These are phyloP conservation scores for Picocystis sp. DNA, from an alignment of 163 green algal genomes.

Conservation along the genomic window DNA sequence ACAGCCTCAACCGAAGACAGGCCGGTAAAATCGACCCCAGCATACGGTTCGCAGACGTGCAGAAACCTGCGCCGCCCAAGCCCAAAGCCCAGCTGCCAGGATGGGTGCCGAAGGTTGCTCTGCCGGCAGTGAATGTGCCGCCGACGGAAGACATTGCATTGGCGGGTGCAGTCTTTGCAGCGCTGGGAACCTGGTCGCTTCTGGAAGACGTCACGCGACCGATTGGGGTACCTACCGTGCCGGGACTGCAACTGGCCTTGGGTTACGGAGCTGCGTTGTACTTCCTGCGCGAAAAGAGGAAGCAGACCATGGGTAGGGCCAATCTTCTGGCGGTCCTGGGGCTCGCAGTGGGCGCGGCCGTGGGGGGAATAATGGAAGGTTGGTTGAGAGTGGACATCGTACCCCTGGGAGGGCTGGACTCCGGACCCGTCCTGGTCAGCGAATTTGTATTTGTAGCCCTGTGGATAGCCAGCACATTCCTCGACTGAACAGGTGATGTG, in stretches of 20 bases:
- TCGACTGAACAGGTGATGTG: slow-evolving; percentile 6
- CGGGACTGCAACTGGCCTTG: slow-evolving; percentile 52
- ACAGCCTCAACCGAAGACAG: slow-evolving; percentile 50
- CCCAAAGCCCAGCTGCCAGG: neutral
- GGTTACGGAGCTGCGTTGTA: slow-evolving; percentile 50
- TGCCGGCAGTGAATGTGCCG: neutral
- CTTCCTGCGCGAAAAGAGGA: slow-evolving; percentile 55
- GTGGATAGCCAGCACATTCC: slow-evolving; percentile 18
- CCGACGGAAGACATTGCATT: neutral
- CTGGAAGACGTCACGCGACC: slow-evolving; percentile 35
- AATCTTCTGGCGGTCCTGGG: slow-evolving; percentile 29
- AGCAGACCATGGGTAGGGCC: slow-evolving; percentile 34
- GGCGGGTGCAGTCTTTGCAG: slow-evolving; percentile 29
- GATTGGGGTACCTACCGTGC: slow-evolving; percentile 27
- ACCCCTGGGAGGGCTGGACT: slow-evolving; percentile 46
- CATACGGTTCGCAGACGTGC: slow-evolving; percentile 34
- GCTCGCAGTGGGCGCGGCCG: slow-evolving; percentile 38
- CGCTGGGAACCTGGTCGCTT: slow-evolving; percentile 4
- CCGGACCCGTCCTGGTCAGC: slow-evolving; percentile 33
- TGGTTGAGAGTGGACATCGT: slow-evolving; percentile 79
- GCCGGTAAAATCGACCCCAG: slow-evolving; percentile 34
- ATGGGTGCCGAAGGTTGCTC: neutral
- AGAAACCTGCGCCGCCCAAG: slow-evolving; percentile 3
- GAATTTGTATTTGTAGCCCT: slow-evolving; percentile 29
- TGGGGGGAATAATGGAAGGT: slow-evolving; percentile 46